Conservation (phyloP, 208 protist genomes). For the Leishmania tropica region DNA sequence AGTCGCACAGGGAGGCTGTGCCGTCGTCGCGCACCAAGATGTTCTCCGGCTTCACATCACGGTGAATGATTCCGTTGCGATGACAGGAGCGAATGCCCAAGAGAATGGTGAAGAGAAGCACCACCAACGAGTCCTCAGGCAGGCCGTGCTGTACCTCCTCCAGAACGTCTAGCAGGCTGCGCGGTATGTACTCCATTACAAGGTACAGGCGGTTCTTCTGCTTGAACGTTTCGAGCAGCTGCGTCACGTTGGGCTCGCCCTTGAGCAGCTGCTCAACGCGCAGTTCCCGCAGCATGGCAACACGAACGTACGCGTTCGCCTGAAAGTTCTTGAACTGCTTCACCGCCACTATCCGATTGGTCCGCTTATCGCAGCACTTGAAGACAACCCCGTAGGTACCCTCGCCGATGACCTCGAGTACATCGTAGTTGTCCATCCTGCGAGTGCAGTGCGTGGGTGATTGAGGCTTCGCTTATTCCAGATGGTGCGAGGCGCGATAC, state of each 20-base stretch:
- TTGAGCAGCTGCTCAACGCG: constrained; percentile 87
- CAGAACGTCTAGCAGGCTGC: constrained; percentile 91
- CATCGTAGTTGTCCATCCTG: constrained; percentile 77
- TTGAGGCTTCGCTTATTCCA: not conserved
- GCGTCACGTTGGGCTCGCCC: constrained; percentile 91
- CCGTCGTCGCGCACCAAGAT: constrained; percentile 74
- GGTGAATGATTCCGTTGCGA: constrained; percentile 88
- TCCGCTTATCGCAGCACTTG: constrained; percentile 87
- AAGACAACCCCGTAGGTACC: constrained; percentile 95
- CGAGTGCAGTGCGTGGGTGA: not conserved
- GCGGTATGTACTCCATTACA: constrained; percentile 94
- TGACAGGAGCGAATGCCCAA: constrained; percentile 91
- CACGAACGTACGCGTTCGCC: constrained; percentile 84
- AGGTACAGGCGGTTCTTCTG: constrained; percentile 90
- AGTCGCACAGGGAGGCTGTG: constrained; percentile 85
- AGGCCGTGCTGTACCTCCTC: constrained; percentile 67
- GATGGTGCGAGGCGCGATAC: not conserved
- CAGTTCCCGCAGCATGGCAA: constrained; percentile 94
- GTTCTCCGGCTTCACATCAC: constrained; percentile 94
- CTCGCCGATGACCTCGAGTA: constrained; percentile 86
- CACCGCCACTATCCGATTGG: constrained; percentile 87
- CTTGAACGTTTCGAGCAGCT: constrained; percentile 87
- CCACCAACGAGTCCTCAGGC: constrained; percentile 39
- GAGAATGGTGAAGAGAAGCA: constrained; percentile 91
- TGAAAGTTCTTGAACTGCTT: constrained; percentile 95